Evolutionary conservation across 1,284 basidiomycete species (phyloP).

Genomic region (Puccinia triticina): DNA sequence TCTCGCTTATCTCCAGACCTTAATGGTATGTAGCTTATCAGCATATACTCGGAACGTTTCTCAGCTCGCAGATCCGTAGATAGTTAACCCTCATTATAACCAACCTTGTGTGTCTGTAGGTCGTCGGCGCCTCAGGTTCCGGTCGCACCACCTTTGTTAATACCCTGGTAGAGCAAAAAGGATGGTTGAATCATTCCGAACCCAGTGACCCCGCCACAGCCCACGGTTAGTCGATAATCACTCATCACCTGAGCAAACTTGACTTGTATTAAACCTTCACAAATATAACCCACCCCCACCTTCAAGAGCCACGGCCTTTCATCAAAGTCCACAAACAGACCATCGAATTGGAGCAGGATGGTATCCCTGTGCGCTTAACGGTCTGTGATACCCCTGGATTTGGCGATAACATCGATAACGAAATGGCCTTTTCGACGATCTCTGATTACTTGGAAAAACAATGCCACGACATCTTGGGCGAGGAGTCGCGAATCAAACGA

Average conservation of each 20-base stretch:
- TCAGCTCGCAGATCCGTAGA: not conserved
- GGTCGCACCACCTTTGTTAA: slow-evolving; percentile 98
- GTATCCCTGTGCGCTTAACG: slow-evolving; percentile 93
- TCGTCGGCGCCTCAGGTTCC: slow-evolving; percentile 83
- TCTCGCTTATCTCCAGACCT: slow-evolving; percentile 26
- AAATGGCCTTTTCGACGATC: slow-evolving; percentile 75
- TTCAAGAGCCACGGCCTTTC: slow-evolving; percentile 55
- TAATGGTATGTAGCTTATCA: slow-evolving; percentile 32
- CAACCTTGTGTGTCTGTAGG: slow-evolving; percentile 12
- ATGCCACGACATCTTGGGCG: slow-evolving; percentile 98
- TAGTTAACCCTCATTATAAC: not conserved
- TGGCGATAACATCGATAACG: slow-evolving; percentile 98
- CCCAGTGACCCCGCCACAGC: slow-evolving; percentile 34
- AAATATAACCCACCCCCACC: not conserved
- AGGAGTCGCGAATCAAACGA: slow-evolving; percentile 99
- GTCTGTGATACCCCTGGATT: slow-evolving; percentile 99
- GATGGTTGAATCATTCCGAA: slow-evolving; percentile 48
- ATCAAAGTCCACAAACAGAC: slow-evolving; percentile 56
- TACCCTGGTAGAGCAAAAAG: slow-evolving; percentile 68
- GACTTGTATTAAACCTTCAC: not conserved
- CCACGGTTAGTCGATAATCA: slow-evolving; percentile 17
- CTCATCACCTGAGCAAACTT: not conserved
- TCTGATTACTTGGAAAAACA: slow-evolving; percentile 95
- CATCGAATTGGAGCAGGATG: slow-evolving; percentile 94
- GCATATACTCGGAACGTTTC: not conserved